Evolutionary conservation across 495 filamentous ascomycete species (phyloP), one percentile per base, ranked within the genome.

Genomic region (Neohortaea acidophila): DNA sequence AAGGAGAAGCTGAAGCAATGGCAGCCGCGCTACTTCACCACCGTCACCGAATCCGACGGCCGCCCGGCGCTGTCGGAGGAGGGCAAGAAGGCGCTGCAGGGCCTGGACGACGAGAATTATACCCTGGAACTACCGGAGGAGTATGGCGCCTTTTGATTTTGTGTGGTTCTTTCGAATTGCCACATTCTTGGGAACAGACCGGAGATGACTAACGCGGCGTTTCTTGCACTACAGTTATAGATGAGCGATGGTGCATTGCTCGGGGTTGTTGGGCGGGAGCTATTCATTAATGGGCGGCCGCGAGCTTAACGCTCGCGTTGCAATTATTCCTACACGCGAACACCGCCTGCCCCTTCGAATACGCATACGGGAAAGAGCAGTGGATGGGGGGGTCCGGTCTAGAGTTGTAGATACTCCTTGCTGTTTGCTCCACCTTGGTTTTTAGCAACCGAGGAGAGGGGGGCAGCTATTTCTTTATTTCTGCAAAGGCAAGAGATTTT

Each of bases 21-120:
- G 81, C 67, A 76, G 42, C 89, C 89, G n/a, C 66, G 84, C 18
- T 97, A 94, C 59, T 97, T 97, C 55, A 79, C 72, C 3, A 73
- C 75, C 8, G 71, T 69, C 1, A 71, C 78, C 8, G 79, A 77
- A 41, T 76, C 80, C 15, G 57, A 72, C 12, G 85, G 86, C 4
- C 81, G 73, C 56, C 86, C 86, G 0, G 68, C 79, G 39, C 62
- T 94, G 48, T 89, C 75, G 0, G 70, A 79, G 36, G 82, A 89
- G 44, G 86, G 86, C 2, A 61, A 65, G 33, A 63, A 67, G 55
- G 81, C 72, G 12, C 66, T 94, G 8, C 63, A 74, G 44, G 73
- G 75, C 14, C 60, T 89, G 33, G 76, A 81, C 19, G 22, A 34
- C 5, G 30, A 36, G 12, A 11, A 39, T 5, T 53, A 21, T 19